Evolutionary conservation across 345 rosid species (phyloP), one percentile per base, ranked within the genome.

Genomic region (Populus pruinosa): DNA sequence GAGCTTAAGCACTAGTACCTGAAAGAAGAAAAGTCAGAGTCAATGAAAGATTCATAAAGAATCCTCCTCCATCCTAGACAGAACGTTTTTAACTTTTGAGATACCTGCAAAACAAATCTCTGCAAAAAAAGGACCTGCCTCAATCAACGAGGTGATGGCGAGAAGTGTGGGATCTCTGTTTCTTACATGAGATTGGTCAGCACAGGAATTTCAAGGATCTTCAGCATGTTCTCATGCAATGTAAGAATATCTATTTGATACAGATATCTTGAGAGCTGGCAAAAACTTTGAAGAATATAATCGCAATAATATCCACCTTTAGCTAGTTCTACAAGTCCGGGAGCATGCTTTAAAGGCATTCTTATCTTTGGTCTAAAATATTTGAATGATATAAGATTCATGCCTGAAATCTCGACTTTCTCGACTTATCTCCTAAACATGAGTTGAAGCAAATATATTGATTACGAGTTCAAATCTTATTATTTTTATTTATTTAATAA

Each of bases 91-190:
- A 8, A 64, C 6, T 38, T 39, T 20, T 23, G 13, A 29, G 43
- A 27, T 49, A 76, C 78, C 78, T 33, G 21, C 17, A 76, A 35
- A 14, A 33, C 36, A 14, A 76, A 69, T n/a, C 18, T 76, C 0
- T 50, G 50, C 53, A 76, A 67, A 17, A 17, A n/a, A 41, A 50
- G 73, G 71, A 21, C 66, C 43, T 43, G 72, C 64, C 25, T 53
- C 31, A 9, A 76, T 50, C 33, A 76, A 20, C 17, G 50, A 69
- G 18, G 64, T 50, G 21, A 67, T 36, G 11, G 25, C 64, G 68
- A 67, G 72, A 11, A 76, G 44, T 23, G 41, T 14, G 49, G 29
- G 3, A 4, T 50, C 65, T 17, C 8, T 2, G 0, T 0, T 2
- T 9, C 7, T 12, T 76, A 20, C 41, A 3, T 67, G 35, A 76